phyloP scores from a whole-genome alignment of 2,329 filamentous ascomycete genomes.

The Hypoxylon rubiginosum region DNA sequence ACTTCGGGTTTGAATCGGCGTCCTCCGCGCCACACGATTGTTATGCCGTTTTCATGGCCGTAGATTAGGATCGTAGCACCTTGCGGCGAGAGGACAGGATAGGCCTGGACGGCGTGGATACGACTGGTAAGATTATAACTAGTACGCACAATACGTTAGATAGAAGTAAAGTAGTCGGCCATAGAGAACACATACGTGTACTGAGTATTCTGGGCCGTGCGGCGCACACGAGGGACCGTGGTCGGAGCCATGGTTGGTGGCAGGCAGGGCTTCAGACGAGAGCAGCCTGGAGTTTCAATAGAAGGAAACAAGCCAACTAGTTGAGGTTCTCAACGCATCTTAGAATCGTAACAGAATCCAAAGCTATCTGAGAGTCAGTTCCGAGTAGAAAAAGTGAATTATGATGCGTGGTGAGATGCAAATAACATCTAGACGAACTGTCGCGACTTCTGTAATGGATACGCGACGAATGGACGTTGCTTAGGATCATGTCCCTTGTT shows the following conservation, averaged over 20 bases:
- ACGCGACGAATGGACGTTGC: slow-evolving; percentile 22
- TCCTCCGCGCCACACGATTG: slow-evolving; percentile 73
- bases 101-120: slow-evolving; percentile 71
- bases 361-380: neutral
- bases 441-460: slow-evolving; percentile 31
- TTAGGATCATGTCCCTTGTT: neutral
- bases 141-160: slow-evolving; percentile 23
- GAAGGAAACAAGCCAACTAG: neutral
- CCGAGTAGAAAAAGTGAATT: neutral
- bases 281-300: slow-evolving; percentile 6
- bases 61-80: slow-evolving; percentile 74
- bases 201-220: slow-evolving; percentile 55
- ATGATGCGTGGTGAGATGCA: neutral
- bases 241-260: slow-evolving; percentile 46
- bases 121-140: slow-evolving; percentile 72
- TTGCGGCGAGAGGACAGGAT: slow-evolving; percentile 72
- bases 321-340: slow-evolving; percentile 2
- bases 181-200: slow-evolving; percentile 51
- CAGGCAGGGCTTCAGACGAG: slow-evolving; percentile 19
- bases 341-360: neutral
- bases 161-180: neutral
- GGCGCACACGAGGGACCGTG: slow-evolving; percentile 52
- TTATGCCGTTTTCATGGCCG: slow-evolving; percentile 73
- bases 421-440: neutral
- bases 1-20: slow-evolving; percentile 65